Percentiles rank a stretch among this genome's conserved stretches.
These are phyloP conservation scores for Penicillium ucsense DNA, from an alignment of 495 filamentous ascomycete species.

Conservation along the genomic window DNA sequence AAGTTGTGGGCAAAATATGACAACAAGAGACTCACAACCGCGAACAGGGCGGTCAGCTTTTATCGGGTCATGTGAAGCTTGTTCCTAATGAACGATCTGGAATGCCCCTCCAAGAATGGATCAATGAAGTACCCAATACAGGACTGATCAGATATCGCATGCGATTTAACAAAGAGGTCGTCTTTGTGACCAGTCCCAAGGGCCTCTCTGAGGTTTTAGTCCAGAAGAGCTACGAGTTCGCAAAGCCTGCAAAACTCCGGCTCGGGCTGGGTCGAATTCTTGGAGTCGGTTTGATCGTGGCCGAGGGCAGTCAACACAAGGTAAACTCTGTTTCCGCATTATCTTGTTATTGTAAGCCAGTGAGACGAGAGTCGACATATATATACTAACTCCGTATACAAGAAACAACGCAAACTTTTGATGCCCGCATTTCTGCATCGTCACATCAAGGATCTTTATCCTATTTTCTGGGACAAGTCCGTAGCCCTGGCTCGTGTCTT, in stretches of 20 bases:
- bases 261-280: conserved; percentile 9
- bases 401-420: conserved; percentile 51
- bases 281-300: conserved; percentile 15
- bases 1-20: too few species aligned
- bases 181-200: conserved; percentile 15
- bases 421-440: conserved; percentile 62
- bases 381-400: neutral
- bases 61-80: conserved; percentile 1
- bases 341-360: neutral
- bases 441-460: conserved; percentile 63
- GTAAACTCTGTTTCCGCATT: neutral
- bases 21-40: too few species aligned
- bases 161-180: conserved; percentile 12
- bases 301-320: conserved; percentile 15
- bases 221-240: conserved; percentile 15
- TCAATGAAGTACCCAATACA: conserved; percentile 16
- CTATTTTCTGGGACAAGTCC: conserved; percentile 57
- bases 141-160: conserved; percentile 19
- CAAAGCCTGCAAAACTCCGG: conserved; percentile 11
- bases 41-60: neutral
- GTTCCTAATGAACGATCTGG: conserved; percentile 2
- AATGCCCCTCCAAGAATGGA: conserved; percentile 3
- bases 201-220: conserved; percentile 14
- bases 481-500: neutral
- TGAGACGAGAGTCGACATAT: neutral